phyloP scores from a whole-genome alignment of 257 asterid species.

The Craterostigma plantagineum region DNA sequence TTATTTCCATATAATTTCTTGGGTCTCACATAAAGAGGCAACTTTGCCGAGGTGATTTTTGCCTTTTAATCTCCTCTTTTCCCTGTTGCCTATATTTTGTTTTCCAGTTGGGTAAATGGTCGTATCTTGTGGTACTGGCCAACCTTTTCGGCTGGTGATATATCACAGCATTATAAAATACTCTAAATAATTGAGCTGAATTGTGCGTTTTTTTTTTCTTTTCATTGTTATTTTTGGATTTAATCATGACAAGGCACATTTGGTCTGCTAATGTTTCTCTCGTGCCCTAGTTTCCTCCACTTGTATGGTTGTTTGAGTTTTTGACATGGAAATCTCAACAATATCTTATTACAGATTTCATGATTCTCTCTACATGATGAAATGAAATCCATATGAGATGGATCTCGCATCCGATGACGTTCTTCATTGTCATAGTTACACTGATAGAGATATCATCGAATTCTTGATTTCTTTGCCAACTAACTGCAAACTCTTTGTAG shows the following conservation, averaged over 20 bases:
- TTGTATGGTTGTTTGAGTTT: too few relatives aligned
- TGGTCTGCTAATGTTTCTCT: neutral
- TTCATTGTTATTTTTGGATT: too few relatives aligned
- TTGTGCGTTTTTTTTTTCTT: too few relatives aligned
- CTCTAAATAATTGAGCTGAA: too few relatives aligned
- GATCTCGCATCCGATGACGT: conserved; percentile 19
- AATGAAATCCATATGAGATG: conserved; percentile 15
- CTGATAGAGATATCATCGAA: conserved; percentile 20
- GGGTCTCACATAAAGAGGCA: neutral
- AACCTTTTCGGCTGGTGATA: neutral
- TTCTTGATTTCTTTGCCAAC: too few relatives aligned
- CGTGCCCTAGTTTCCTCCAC: too few relatives aligned
- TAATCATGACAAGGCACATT: too few relatives aligned
- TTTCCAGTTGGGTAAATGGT: neutral
- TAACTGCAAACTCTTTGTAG: too few relatives aligned
- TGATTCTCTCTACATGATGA: conserved; percentile 22
- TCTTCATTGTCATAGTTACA: conserved; percentile 31
- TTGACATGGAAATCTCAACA: too few relatives aligned
- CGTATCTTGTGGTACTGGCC: neutral
- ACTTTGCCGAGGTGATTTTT: conserved; percentile 3
- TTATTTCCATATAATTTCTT: too few relatives aligned
- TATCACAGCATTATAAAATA: too few relatives aligned
- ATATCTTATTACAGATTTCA: neutral
- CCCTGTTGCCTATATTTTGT: conserved; percentile 5
- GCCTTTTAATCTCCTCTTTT: conserved; percentile 1